Base-by-base conservation (phyloP, 1,284 basidiomycete species). In the Sporisorium iseilematis-ciliati region DNA sequence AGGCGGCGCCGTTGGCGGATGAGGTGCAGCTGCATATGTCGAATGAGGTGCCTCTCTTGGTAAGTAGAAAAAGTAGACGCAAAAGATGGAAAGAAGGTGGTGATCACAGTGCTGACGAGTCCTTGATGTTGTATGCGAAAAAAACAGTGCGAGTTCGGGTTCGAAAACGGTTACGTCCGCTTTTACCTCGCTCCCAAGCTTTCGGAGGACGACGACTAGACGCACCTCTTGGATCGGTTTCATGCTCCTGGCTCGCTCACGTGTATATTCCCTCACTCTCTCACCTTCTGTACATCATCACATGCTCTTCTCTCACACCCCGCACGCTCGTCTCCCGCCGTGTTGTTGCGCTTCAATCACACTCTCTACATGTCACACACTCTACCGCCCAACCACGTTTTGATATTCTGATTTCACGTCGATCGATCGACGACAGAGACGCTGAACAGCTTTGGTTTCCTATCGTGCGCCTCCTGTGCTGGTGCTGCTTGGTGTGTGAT, bases 71-170 rank as follows among this genome's bases (percentile, higher is more conserved):
- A n/a, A n/a, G n/a, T n/a, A n/a, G n/a, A n/a, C n/a, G n/a, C n/a
- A 6, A 14, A 23, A 48, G 45, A 48, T 20, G 23, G 18, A 26
- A 26, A 7, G 23, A 48, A 6, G 7, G 23, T 31, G 29, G 31
- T 7, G 31, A 4, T 7, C 31, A 33, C 16, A 41, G 20, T 18
- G 18, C 29, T 50, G 31, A 21, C 26, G 7, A 25, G 7, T 33
- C 38, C 11, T 12, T 21, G 1, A 23, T 38, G 4, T 23, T 38
- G 8, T n/a, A n/a, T n/a, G n/a, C n/a, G n/a, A n/a, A n/a, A n/a
- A n/a, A n/a, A n/a, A 31, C 49, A 51, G 92, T 92, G 94, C 48
- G 91, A 92, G 50, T 96, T 94, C 84, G 90, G 91, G 60, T 96
- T 95, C 81, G 91, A 90, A 54, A 90, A 92, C 82, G 94, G 94